Evolutionary conservation across 2,329 filamentous ascomycete genomes (phyloP).

Genomic region (Epichloe gansuensis): DNA sequence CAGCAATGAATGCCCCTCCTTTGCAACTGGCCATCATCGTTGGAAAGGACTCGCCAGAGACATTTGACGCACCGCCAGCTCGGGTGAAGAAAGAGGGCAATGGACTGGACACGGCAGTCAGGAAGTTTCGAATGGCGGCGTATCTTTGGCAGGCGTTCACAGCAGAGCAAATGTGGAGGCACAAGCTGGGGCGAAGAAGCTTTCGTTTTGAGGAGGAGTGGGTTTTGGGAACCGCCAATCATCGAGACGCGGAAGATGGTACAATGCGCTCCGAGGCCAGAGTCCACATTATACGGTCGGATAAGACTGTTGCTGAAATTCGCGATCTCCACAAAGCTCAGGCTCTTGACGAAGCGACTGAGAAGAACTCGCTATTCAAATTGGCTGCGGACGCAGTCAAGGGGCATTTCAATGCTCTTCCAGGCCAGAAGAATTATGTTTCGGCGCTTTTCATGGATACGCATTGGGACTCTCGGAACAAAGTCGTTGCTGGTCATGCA

Average conservation of each 20-base stretch:
- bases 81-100: conserved; percentile 72
- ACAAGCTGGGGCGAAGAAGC: conserved; percentile 71
- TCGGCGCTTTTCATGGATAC: conserved; percentile 78
- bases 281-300: conserved; percentile 70
- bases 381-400: conserved; percentile 70
- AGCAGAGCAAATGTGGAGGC: conserved; percentile 87
- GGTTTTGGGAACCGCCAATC: conserved; percentile 70
- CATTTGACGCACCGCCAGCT: conserved; percentile 71
- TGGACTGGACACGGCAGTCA: conserved; percentile 63
- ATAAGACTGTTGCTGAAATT: conserved; percentile 77
- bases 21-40: conserved; percentile 81
- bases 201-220: conserved; percentile 95
- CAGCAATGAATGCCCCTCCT: conserved; percentile 65
- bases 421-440: conserved; percentile 78
- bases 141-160: conserved; percentile 98
- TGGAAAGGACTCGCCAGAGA: conserved; percentile 76
- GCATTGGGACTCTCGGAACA: conserved; percentile 66
- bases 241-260: conserved; percentile 56
- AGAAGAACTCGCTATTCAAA: conserved; percentile 61
- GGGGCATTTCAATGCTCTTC: conserved; percentile 59
- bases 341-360: conserved; percentile 57
- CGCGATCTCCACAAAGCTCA: conserved; percentile 67
- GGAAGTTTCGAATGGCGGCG: conserved; percentile 88
- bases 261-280: conserved; percentile 84
- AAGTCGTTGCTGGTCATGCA: conserved; percentile 67